These are phyloP conservation scores for Calvatia gigantea DNA, from an alignment of 768 basidiomycete species.

Conservation along the genomic window DNA sequence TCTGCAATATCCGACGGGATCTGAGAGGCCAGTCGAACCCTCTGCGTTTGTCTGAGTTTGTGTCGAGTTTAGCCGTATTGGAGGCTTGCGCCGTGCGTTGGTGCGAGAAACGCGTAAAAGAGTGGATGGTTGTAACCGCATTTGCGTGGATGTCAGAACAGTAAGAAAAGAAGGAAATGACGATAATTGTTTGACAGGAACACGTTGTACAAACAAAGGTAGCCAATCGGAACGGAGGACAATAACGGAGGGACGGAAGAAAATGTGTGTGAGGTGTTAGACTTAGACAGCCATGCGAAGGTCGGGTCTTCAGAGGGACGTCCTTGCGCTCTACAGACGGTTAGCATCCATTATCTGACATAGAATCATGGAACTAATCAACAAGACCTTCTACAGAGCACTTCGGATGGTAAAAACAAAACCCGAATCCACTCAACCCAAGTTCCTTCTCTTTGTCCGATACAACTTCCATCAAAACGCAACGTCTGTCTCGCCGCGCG, in stretches of 20 bases:
- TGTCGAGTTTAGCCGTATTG: neutral
- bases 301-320: conserved; percentile 53
- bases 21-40: conserved; percentile 20
- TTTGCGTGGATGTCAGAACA: neutral
- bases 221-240: neutral
- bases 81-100: neutral
- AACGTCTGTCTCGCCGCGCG: conserved; percentile 54
- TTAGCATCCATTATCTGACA: conserved; percentile 14
- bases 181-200: neutral
- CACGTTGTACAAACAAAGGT: neutral
- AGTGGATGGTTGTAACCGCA: neutral
- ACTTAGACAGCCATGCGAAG: conserved; percentile 7
- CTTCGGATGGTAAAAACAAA: conserved; percentile 73
- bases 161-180: neutral
- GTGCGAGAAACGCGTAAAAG: neutral
- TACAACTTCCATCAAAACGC: conserved; percentile 70
- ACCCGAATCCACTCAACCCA: conserved; percentile 53
- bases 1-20: conserved; percentile 64
- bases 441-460: conserved; percentile 65
- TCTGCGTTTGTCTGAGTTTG: conserved; percentile 1
- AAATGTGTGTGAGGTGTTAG: too few species aligned
- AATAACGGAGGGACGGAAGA: too few species aligned
- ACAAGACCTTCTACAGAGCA: conserved; percentile 41
- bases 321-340: conserved; percentile 45
- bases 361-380: too few species aligned